Base-by-base conservation (phyloP, 805 yeast genomes). In the Deakozyma indianensis region DNA sequence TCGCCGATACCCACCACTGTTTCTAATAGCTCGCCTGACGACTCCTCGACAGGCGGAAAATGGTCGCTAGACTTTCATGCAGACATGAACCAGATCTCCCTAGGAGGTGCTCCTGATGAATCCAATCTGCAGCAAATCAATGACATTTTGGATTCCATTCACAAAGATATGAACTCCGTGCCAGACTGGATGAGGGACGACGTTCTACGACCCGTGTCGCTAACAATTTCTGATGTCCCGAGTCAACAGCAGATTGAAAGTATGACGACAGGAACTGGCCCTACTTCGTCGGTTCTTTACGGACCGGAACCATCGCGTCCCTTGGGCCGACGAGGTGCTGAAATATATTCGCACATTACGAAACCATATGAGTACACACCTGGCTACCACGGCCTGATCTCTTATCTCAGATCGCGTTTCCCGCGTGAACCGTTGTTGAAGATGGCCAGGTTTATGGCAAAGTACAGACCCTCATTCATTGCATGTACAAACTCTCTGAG, bases 401-500 rank as follows among this genome's bases (percentile, higher is more conserved):
- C 77, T 9, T 88, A 88, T 58, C 65, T 90, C 48, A 69, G 80
- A 47, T 67, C 73, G 29, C 64, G 97, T 43, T 87, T 90, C 59
- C 74, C 76, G 42, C 74, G 77, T 48, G 69, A 70, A 15, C 78
- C 80, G 62, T 69, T 90, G 47, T 82, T 87, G 47, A 74, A 78
- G 46, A 80, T 92, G 78, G 87, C 95, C 1, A 79, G 80, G 56
- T 76, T 84, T 5, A 82, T 90, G 80, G 92, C 96, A 0, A 82
- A 81, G 41, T 87, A 87, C 56, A 67, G 97, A 51, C 96, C 97
- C 2, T 78, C 88, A 11, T 90, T 90, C 59, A 86, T 88, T 54
- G 96, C 96, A 2, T 83, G 94, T 55, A 84, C 94, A 35, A 83
- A 84, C 55, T 78, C 92, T 3, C 64, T 90, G 29, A 84, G 88